Conservation (phyloP, 225 moss, liverwort and hornwort species). For the Polytrichum commune region DNA sequence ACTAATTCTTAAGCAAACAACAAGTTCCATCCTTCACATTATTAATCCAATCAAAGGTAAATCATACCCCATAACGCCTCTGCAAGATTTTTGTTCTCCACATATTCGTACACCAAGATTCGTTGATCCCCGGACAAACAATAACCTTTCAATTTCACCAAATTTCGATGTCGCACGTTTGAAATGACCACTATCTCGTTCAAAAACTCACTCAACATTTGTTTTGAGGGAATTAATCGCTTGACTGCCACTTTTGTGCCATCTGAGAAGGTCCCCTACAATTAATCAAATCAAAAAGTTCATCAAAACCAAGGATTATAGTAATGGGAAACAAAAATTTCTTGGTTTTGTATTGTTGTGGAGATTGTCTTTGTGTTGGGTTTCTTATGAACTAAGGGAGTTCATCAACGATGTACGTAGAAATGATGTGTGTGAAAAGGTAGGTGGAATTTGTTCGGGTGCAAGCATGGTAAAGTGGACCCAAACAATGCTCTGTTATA, state of each 20-base stretch:
- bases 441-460: too few relatives aligned
- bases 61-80: neutral
- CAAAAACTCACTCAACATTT: constrained; percentile 3
- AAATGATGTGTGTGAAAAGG: too few relatives aligned
- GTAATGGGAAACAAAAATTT: neutral
- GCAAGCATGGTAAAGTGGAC: too few relatives aligned
- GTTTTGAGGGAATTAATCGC: constrained; percentile 15
- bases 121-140: constrained; percentile 17
- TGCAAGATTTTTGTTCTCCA: constrained; percentile 11
- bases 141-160: constrained; percentile 8
- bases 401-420: too few relatives aligned
- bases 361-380: too few relatives aligned
- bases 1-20: too few relatives aligned
- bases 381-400: too few relatives aligned
- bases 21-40: too few relatives aligned
- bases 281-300: neutral
- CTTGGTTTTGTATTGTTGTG: neutral
- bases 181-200: constrained; percentile 14
- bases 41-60: neutral
- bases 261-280: constrained; percentile 9
- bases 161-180: constrained; percentile 11
- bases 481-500: too few relatives aligned
- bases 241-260: constrained; percentile 5
- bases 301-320: neutral
- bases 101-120: constrained; percentile 16